Percentiles rank a stretch among this genome's conserved stretches.
Conservation (phyloP, 1,139 yeast genomes). For the Zygoascus meyerae region DNA sequence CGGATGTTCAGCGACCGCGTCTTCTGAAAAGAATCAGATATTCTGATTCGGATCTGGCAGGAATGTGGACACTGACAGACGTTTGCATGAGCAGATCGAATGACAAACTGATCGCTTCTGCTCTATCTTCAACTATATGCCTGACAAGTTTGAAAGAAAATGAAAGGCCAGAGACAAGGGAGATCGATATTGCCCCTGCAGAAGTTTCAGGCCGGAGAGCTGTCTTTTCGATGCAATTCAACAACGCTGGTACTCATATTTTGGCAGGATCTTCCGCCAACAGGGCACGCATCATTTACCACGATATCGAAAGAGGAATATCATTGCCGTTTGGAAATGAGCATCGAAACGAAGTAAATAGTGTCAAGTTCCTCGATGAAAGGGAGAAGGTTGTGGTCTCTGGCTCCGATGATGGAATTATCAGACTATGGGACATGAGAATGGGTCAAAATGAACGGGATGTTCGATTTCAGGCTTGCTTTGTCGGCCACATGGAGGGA, state of each 20-base stretch:
- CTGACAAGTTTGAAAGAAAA: not conserved
- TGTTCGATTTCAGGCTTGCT: constrained; percentile 45
- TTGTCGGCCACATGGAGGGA: constrained; percentile 67
- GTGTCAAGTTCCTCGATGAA: constrained; percentile 76
- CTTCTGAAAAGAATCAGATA: constrained; percentile 17
- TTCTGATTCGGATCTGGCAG: constrained; percentile 14
- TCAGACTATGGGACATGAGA: constrained; percentile 77
- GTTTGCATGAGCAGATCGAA: constrained; percentile 27
- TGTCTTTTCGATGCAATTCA: constrained; percentile 22
- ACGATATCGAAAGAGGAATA: constrained; percentile 15
- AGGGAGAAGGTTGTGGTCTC: constrained; percentile 66
- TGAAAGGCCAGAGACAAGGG: constrained; percentile 2
- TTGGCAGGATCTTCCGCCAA: constrained; percentile 24
- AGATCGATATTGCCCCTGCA: constrained; percentile 4
- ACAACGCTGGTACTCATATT: constrained; percentile 21
- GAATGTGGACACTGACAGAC: constrained; percentile 32
- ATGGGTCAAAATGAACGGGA: constrained; percentile 35
- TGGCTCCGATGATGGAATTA: constrained; percentile 78
- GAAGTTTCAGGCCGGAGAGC: constrained; percentile 7
- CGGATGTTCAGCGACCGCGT: constrained; percentile 20
- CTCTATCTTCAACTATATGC: constrained; percentile 12
- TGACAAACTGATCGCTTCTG: constrained; percentile 12
- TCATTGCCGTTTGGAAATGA: constrained; percentile 9
- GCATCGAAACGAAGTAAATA: constrained; percentile 34
- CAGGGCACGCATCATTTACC: constrained; percentile 11